Conservation (phyloP, 1,139 yeast genomes). For the Petasospora rhodanensis region DNA sequence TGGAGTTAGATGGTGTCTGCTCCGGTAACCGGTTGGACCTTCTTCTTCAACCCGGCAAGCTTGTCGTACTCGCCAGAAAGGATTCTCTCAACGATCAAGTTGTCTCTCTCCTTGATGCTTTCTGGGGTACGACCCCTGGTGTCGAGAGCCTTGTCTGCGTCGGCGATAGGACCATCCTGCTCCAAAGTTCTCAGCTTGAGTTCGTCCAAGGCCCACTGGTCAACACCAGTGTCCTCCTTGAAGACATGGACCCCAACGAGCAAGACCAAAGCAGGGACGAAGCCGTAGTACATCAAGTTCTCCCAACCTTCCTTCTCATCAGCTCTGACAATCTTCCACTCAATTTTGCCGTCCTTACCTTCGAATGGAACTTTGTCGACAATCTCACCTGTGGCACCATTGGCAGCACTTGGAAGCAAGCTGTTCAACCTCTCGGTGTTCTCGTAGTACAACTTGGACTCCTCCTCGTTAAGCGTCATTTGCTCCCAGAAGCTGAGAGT, state of each 20-base stretch:
- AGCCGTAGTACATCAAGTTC: conserved; percentile 59
- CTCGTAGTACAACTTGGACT: conserved; percentile 54
- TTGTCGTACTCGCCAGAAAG: conserved; percentile 83
- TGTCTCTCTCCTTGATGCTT: conserved; percentile 63
- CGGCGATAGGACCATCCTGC: conserved; percentile 52
- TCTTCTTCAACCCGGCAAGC: conserved; percentile 59
- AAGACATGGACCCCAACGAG: conserved; percentile 41
- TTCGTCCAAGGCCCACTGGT: conserved; percentile 84
- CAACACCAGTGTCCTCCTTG: conserved; percentile 40
- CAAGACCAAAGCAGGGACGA: conserved; percentile 59
- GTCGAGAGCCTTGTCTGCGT: conserved; percentile 50
- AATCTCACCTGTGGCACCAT: conserved; percentile 58
- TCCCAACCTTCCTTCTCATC: conserved; percentile 88
- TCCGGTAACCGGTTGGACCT: too few relatives aligned
- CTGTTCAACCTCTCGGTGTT: conserved; percentile 61
- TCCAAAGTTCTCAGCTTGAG: conserved; percentile 71
- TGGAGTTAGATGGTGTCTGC: too few relatives aligned
- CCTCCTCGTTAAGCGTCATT: conserved; percentile 53
- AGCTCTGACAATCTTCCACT: conserved; percentile 76
- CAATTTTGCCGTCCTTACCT: conserved; percentile 76
- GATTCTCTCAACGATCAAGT: conserved; percentile 75
- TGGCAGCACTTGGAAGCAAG: conserved; percentile 52
- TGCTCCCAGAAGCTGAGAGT: conserved; percentile 58
- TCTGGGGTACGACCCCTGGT: too few relatives aligned
- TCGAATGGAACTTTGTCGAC: conserved; percentile 83